phyloP scores from a whole-genome alignment of 73 alveolate species.

The Urostyla sp. region DNA sequence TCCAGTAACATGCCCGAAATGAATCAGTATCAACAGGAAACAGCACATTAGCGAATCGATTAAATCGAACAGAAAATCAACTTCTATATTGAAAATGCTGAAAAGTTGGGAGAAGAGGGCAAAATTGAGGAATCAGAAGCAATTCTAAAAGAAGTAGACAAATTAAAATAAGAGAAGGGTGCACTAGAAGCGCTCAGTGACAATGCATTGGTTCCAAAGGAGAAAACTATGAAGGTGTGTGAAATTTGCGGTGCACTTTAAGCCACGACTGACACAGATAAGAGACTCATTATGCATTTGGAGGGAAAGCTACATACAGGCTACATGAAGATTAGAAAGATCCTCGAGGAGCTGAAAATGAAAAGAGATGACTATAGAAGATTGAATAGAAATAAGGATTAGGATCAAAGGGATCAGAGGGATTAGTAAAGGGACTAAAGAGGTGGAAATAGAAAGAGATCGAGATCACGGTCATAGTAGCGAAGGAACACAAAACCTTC shows the following conservation, averaged over 20 bases:
- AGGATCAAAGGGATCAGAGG: conserved; percentile 56
- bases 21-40: conserved; percentile 26
- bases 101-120: conserved; percentile 86
- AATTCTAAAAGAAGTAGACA: conserved; percentile 84
- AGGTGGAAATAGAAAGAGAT: conserved; percentile 55
- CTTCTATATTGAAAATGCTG: conserved; percentile 75
- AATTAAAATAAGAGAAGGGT: conserved; percentile 77
- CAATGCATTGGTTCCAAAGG: conserved; percentile 69
- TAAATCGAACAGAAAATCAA: conserved; percentile 58
- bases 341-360: conserved; percentile 74
- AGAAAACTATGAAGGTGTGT: conserved; percentile 88
- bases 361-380: conserved; percentile 82
- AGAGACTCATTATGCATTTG: conserved; percentile 85
- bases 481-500: conserved; percentile 16
- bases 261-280: conserved; percentile 91
- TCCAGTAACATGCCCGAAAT: conserved; percentile 59
- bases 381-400: too few species aligned
- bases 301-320: conserved; percentile 95
- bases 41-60: conserved; percentile 48
- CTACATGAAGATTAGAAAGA: conserved; percentile 81
- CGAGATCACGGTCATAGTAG: conserved; percentile 66
- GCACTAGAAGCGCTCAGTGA: conserved; percentile 76
- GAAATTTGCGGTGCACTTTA: conserved; percentile 94
- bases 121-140: conserved; percentile 87
- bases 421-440: conserved; percentile 64